Evolutionary conservation across 768 basidiomycete species (phyloP), one percentile per base, ranked within the genome.

Genomic region (Harrya chromipes): DNA sequence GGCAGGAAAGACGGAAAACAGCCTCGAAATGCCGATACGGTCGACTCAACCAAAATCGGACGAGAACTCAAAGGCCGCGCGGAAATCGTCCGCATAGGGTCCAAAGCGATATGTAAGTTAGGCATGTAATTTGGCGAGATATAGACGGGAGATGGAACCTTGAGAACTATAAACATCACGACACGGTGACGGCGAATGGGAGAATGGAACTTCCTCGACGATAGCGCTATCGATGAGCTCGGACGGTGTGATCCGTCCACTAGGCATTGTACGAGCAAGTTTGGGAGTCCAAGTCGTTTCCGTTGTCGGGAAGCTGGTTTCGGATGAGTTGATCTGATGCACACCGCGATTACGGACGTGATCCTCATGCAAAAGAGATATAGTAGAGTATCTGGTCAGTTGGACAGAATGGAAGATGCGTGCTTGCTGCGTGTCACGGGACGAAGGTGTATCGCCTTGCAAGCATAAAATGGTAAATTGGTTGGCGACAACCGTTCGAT

Each of bases 61-160:
- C 3, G 19, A 54, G 21, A 52, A 33, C 33, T 33, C 14, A 33
- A 33, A 49, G 35, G 51, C 54, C 64, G 47, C 34, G 36, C 51
- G 57, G 59, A 53, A 40, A 52, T 51, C 59, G 52, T 42, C 59
- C 51, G 55, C 56, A 48, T 17, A 57, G 59, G 59, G 55, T 53
- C 57, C 51, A 47, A 29, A 44, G 58, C 52, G 56, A 41, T 61
- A 56, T 40, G 41, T 33, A 29, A 29, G 29, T 29, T 29, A 33
- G 33, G 33, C 29, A 33, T 44, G 47, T 48, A 21, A 57, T 52
- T 26, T 47, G 10, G 35, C 48, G 41, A 53, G 55, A 61, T 59
- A 59, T 51, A 23, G 53, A 40, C 20, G 41, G 11, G 33, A 58
- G 44, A 26, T 43, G 47, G 40, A 26, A 16, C 12, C n/a, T 40